These are phyloP conservation scores for Eucalyptus globulus DNA, from an alignment of 345 rosid genomes.

Conservation along the genomic window DNA sequence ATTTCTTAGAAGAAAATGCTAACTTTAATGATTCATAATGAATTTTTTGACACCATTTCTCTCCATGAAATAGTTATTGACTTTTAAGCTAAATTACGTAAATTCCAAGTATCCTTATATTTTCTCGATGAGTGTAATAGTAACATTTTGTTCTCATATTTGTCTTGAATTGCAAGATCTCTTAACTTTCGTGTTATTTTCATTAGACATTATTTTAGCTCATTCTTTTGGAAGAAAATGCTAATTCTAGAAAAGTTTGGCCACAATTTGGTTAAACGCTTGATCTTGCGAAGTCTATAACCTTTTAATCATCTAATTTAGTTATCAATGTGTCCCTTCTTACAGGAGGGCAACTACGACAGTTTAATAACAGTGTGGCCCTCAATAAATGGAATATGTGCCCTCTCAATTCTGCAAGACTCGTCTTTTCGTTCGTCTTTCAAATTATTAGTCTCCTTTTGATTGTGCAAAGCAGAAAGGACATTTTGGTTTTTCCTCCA, in stretches of 20 bases:
- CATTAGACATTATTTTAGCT: neutral
- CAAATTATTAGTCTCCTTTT: neutral
- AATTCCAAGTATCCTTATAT: fast-evolving
- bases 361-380: neutral
- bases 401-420: neutral
- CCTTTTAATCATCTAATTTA: neutral
- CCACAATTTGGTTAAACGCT: neutral
- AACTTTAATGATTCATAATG: neutral
- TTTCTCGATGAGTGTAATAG: neutral
- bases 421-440: neutral
- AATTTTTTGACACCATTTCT: too few relatives aligned
- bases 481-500: neutral
- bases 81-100: too few relatives aligned
- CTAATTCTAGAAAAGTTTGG: neutral
- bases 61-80: too few relatives aligned
- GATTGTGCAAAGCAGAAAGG: neutral
- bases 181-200: neutral
- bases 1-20: neutral
- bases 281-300: neutral
- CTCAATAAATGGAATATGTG: neutral
- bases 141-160: neutral
- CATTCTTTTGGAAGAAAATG: neutral
- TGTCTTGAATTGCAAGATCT: neutral
- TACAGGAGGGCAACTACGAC: neutral
- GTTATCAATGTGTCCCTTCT: neutral